These are phyloP conservation scores for Jamesozyma rosinii DNA, from an alignment of 805 yeast species.

Conservation along the genomic window DNA sequence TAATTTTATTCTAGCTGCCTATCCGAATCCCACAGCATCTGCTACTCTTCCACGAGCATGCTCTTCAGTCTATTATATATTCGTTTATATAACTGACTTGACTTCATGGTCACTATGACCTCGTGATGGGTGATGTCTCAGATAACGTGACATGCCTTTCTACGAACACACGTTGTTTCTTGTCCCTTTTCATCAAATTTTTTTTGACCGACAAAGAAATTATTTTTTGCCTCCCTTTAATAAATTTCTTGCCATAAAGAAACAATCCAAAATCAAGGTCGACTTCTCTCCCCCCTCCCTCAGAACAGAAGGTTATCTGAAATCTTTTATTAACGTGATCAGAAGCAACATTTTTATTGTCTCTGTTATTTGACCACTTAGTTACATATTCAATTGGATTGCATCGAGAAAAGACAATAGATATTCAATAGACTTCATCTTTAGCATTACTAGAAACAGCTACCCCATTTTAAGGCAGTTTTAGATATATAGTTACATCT, in stretches of 20 bases:
- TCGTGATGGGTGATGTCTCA: background rate
- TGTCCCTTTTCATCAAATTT: background rate
- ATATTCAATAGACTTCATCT: background rate
- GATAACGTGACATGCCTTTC: background rate
- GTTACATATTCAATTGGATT: background rate
- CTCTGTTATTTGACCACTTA: background rate
- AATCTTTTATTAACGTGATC: background rate
- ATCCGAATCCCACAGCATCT: background rate
- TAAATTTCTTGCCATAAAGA: background rate
- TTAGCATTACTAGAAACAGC: background rate
- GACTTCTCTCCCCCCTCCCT: background rate
- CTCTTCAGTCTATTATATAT: no score
- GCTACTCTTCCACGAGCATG: no score
- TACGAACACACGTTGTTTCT: background rate
- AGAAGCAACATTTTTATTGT: no score
- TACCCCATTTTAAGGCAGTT: background rate
- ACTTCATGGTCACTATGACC: background rate
- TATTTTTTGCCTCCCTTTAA: constrained; percentile 2
- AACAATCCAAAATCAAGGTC: background rate
- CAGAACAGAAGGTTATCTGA: background rate
- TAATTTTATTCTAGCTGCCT: background rate
- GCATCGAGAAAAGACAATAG: background rate
- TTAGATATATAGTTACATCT: no score
- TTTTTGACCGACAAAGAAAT: background rate
- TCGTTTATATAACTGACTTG: no score